Evolutionary conservation across 2,329 filamentous ascomycete genomes (phyloP).

Genomic region (Hymenoscyphus occultus): DNA sequence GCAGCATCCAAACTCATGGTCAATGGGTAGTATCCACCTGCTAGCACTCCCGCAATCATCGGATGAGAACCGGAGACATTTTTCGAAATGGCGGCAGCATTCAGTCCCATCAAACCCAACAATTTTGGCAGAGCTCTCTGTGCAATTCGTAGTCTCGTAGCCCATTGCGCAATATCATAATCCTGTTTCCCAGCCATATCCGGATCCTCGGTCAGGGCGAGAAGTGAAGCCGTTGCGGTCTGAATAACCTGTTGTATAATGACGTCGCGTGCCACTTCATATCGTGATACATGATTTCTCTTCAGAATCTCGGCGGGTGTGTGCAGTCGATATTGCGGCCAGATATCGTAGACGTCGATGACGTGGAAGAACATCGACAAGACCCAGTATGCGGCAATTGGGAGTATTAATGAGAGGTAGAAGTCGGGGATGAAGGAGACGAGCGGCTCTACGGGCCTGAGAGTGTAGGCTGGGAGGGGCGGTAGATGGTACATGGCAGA

Average conservation of each 20-base stretch:
- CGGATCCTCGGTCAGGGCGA: conserved; percentile 70
- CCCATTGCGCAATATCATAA: conserved; percentile 89
- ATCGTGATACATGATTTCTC: conserved; percentile 86
- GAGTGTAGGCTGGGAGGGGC: conserved; percentile 78
- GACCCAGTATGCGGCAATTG: conserved; percentile 83
- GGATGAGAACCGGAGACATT: conserved; percentile 70
- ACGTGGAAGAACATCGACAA: conserved; percentile 78
- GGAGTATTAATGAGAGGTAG: conserved; percentile 70
- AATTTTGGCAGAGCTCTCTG: conserved; percentile 75
- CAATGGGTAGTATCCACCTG: conserved; percentile 79
- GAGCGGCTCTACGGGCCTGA: conserved; percentile 67
- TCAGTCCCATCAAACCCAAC: conserved; percentile 70
- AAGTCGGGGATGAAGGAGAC: conserved; percentile 78
- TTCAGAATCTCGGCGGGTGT: conserved; percentile 86
- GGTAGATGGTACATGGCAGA: conserved; percentile 62
- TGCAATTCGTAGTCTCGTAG: conserved; percentile 72
- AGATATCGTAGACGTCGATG: conserved; percentile 81
- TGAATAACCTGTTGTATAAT: conserved; percentile 90
- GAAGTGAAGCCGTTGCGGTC: conserved; percentile 63
- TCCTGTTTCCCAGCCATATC: conserved; percentile 75
- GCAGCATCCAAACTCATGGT: conserved; percentile 54
- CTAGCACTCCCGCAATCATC: conserved; percentile 69
- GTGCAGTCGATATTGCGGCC: conserved; percentile 88
- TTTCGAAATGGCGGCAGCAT: conserved; percentile 71
- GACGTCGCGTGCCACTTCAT: conserved; percentile 86